Percentiles rank a stretch among this genome's conserved stretches.
Conservation (phyloP, 257 asterid species). For the Verbascum thapsus region DNA sequence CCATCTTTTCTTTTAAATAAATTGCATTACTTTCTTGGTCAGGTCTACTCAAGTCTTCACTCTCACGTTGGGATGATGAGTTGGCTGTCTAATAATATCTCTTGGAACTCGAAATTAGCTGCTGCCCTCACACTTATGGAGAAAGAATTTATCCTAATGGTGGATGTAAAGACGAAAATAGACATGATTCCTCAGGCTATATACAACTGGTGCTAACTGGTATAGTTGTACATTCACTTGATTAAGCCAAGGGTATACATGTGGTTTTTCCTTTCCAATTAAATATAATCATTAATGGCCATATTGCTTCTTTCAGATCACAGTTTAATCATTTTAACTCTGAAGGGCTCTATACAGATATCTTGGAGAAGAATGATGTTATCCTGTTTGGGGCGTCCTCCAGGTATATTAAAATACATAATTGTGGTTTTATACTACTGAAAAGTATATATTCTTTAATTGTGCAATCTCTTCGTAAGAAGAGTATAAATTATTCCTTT, state of each 20-base stretch:
- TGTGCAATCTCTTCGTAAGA: background rate
- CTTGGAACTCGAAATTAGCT: conserved; percentile 58
- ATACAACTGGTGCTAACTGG: conserved; percentile 58
- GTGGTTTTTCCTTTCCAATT: background rate
- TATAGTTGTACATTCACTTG: conserved; percentile 2
- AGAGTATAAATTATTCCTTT: background rate
- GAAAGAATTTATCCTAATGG: conserved; percentile 61
- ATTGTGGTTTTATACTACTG: background rate
- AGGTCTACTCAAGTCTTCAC: too few species aligned
- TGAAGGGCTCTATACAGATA: conserved; percentile 53
- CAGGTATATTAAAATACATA: conserved; percentile 38
- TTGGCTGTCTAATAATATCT: conserved; percentile 57
- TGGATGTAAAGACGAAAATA: conserved; percentile 55
- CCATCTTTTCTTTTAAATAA: too few species aligned
- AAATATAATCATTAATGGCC: conserved; percentile 10
- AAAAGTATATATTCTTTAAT: background rate
- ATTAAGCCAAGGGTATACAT: background rate
- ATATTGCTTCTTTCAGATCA: conserved; percentile 41
- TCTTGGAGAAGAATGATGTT: conserved; percentile 60
- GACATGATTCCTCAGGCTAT: conserved; percentile 72
- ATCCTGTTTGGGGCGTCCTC: conserved; percentile 56
- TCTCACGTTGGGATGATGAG: conserved; percentile 13
- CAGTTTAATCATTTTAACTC: conserved; percentile 54
- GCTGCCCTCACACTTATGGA: conserved; percentile 62
- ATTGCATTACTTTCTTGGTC: too few species aligned